Base-by-base conservation (phyloP, 2,329 filamentous ascomycete genomes). In the Periconia sp. region DNA sequence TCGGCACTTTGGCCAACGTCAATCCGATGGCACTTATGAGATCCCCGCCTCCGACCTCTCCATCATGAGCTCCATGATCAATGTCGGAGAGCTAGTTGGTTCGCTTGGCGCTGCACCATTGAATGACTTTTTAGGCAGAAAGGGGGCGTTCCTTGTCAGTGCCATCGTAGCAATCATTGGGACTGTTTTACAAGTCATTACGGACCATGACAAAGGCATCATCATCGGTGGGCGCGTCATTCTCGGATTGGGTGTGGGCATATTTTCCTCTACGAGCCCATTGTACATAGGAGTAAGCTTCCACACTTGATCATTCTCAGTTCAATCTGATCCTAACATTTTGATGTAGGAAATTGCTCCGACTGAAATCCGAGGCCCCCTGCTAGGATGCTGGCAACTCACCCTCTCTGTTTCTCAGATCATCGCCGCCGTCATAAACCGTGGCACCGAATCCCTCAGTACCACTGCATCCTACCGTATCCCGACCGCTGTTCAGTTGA, bases 61-160 rank as follows among this genome's bases (percentile, higher is more conserved):
- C 18, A 40, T 65, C 53, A 72, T 67, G 65, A 68, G 66, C 11
- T 71, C 68, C 41, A 65, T 70, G 56, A 73, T 73, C 51, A 69
- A 73, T 40, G 59, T 73, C 16, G 70, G 69, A 35, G 70, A 73
- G 39, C 51, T 73, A 17, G 50, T 66, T 13, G 70, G 69, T 11
- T 70, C 70, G 4, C 44, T 73, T 4, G 18, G 47, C 2, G 62
- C 70, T 4, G 68, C 70, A 3, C 70, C 68, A 5, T 40, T 73
- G n/a, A 72, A 73, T 47, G 82, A 85, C 47, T 66, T 70, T 4
- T 73, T 82, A 28, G 80, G 80, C 8, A 70, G 80, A 23, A 71
- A 73, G 57, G 67, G 77, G 25, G 75, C 74, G 7, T 79, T 81
- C 35, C 78, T 84, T 50, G 71, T 81, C 12, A 82, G 81, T n/a